A percentile compares a stretch with the other conserved stretches of the same genome.
These are phyloP conservation scores for Suillus placidus DNA, from an alignment of 768 basidiomycete genomes.

Conservation along the genomic window DNA sequence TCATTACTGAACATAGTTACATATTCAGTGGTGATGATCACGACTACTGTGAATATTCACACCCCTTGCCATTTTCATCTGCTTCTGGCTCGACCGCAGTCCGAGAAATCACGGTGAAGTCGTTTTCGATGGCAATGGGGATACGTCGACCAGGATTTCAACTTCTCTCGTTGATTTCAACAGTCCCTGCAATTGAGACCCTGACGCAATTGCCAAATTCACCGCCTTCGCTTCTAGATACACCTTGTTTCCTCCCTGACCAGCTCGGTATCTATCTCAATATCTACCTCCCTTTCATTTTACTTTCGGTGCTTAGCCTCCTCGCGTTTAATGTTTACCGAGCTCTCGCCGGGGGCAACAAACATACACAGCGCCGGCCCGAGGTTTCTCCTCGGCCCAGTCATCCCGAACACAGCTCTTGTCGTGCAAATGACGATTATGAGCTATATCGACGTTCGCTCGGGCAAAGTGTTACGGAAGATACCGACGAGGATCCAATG, in stretches of 20 bases:
- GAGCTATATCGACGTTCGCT: conserved; percentile 15
- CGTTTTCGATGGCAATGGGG: conserved; percentile 89
- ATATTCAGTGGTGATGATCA: conserved; percentile 84
- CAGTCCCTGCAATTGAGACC: conserved; percentile 28
- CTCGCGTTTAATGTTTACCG: conserved; percentile 31
- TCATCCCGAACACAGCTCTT: neutral
- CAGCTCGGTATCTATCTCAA: conserved; percentile 77
- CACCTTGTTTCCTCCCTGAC: conserved; percentile 80
- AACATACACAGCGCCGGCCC: conserved; percentile 12
- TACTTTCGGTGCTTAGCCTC: conserved; percentile 59
- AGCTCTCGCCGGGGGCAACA: conserved; percentile 15
- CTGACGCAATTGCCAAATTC: conserved; percentile 34
- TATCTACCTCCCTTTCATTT: conserved; percentile 68
- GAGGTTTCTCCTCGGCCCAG: neutral
- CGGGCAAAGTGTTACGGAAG: conserved; percentile 8
- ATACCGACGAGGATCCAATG: conserved; percentile 13
- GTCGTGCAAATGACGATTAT: neutral
- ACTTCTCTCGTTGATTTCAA: conserved; percentile 71
- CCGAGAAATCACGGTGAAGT: conserved; percentile 85
- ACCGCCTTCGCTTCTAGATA: conserved; percentile 45
- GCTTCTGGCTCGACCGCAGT: conserved; percentile 33
- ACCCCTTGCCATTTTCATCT: conserved; percentile 35
- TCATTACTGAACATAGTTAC: conserved; percentile 15
- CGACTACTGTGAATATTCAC: conserved; percentile 86
- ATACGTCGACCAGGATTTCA: conserved; percentile 87